phyloP scores from a whole-genome alignment of 2,329 filamentous ascomycete species.

The Pezicula neosporulosa region DNA sequence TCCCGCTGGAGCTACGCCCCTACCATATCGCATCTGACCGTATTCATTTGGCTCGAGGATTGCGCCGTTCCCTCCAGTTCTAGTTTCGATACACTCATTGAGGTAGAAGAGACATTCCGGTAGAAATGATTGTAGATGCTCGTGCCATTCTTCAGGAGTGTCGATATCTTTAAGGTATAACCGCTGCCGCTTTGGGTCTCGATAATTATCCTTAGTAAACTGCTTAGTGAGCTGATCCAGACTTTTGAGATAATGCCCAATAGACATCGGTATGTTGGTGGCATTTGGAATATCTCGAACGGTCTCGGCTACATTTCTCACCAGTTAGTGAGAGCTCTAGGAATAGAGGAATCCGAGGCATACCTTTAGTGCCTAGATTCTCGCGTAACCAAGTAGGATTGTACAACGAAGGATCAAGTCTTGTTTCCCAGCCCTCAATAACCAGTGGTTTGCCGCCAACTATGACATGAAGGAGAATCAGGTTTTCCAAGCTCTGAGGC shows the following conservation, averaged over 20 bases:
- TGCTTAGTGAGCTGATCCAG: constrained; percentile 82
- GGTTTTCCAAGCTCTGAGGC: constrained; percentile 76
- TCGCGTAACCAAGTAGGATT: constrained; percentile 75
- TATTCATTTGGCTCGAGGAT: constrained; percentile 40
- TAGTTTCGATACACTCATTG: constrained; percentile 69
- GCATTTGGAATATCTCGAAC: constrained; percentile 77
- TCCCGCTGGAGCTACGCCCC: constrained; percentile 62
- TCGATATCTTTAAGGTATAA: constrained; percentile 98
- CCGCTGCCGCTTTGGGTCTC: constrained; percentile 75
- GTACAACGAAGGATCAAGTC: constrained; percentile 75
- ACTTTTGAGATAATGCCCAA: constrained; percentile 85
- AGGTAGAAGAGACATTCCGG: constrained; percentile 85
- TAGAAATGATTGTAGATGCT: constrained; percentile 73
- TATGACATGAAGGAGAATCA: constrained; percentile 79
- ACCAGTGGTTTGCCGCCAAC: constrained; percentile 87
- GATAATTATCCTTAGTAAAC: constrained; percentile 72
- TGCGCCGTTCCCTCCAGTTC: constrained; percentile 49
- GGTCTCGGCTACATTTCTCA: constrained; percentile 61
- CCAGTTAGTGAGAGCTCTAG: constrained; percentile 17
- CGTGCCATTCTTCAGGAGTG: constrained; percentile 82
- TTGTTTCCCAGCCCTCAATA: constrained; percentile 81
- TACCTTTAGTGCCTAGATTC: constrained; percentile 76
- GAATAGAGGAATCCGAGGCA: constrained; percentile 24
- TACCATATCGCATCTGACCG: constrained; percentile 37
- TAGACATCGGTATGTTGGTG: constrained; percentile 76